Evolutionary conservation across 306 rosid genomes (phyloP), one percentile per base, ranked within the genome.

Genomic region (Hippophae rhamnoides): DNA sequence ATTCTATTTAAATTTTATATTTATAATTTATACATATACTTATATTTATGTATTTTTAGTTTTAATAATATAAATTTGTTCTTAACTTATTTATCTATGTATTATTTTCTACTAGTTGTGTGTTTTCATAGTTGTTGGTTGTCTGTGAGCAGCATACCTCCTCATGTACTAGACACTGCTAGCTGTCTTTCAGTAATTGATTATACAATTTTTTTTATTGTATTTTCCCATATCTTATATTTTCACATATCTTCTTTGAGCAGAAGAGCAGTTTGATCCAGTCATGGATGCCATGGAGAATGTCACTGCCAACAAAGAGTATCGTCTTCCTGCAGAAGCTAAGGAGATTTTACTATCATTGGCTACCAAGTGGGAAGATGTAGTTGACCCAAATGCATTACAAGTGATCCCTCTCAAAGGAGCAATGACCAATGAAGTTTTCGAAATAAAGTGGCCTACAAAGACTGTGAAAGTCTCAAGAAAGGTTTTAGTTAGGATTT

Each of bases 371-470:
- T 89, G 95, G 97, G 97, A 76, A 38, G 85, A 86, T 61, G 81
- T 81, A 27, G 65, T 71, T 25, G 85, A 86, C 71, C 65, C 76
- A 62, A 72, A 72, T 63, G 85, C 80, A 23, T 69, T 84, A 74
- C 89, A 79, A 66, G 90, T 81, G 56, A 76, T 86, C 62, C 87
- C 85, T 61, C 83, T 89, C 59, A 83, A 86, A 70, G 97, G 97
- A 51, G 92, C 97, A 59, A 78, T 89, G 97, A 89, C 97, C 2
- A 89, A 89, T 71, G 78, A 75, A 82, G 95, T 89, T 69, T 89
- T 47, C 74, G 76, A 86, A 60, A 89, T 89, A 68, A 86, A 89
- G 77, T 89, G 97, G 97, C 85, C 82, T n/a, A 70, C 89, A 11
- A 72, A 63, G 52, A 59, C 64, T 0, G 78, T 72, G 50, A 83